phyloP scores from a whole-genome alignment of 202 grass and related monocot species.

The Digitaria exilis region DNA sequence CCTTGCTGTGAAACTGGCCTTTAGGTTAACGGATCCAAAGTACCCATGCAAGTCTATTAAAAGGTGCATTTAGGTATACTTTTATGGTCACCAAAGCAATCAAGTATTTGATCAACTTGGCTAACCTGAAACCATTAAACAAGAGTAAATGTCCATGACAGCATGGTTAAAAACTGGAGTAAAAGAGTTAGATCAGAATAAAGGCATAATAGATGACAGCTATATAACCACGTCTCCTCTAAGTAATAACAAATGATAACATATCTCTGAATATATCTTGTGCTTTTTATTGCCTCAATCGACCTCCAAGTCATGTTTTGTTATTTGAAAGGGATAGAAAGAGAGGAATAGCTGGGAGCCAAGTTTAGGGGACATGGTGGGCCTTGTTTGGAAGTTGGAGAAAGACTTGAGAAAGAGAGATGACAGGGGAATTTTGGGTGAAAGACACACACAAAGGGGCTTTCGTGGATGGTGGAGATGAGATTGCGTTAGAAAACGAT shows the following conservation, averaged over 20 bases:
- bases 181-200: conserved; percentile 36
- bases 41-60: conserved; percentile 36
- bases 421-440: conserved; percentile 52
- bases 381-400: conserved; percentile 69
- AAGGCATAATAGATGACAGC: conserved; percentile 46
- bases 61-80: conserved; percentile 37
- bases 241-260: conserved; percentile 28
- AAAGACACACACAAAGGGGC: conserved; percentile 51
- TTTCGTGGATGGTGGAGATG: conserved; percentile 73
- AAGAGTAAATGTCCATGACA: conserved; percentile 44
- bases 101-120: conserved; percentile 52
- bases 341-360: conserved; percentile 32
- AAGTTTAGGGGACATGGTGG: conserved; percentile 69
- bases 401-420: conserved; percentile 64
- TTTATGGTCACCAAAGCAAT: conserved; percentile 53
- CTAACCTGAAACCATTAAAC: conserved; percentile 59
- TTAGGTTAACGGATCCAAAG: conserved; percentile 45
- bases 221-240: conserved; percentile 43
- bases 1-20: conserved; percentile 29
- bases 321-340: conserved; percentile 59
- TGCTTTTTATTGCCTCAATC: conserved; percentile 21
- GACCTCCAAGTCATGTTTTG: conserved; percentile 34
- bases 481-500: conserved; percentile 60
- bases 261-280: conserved; percentile 32
- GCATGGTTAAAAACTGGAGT: conserved; percentile 50